Conservation (phyloP, 106 monocot genomes). For the Vanilla planifolia region DNA sequence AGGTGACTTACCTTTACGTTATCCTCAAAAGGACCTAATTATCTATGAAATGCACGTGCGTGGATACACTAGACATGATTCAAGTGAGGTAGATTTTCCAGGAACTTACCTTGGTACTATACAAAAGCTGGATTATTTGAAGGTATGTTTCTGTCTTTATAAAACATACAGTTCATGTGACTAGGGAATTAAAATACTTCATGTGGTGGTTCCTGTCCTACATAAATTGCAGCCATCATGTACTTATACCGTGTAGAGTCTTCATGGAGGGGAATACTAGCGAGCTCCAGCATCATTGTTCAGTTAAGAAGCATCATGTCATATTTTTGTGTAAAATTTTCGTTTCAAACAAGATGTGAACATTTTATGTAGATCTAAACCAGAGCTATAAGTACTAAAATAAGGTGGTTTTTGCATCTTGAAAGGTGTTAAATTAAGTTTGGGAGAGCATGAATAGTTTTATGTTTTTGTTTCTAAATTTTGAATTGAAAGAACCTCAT, state of each 20-base stretch:
- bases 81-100: conserved; percentile 55
- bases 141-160: conserved; percentile 26
- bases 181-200: not conserved
- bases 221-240: not conserved
- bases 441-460: too few relatives aligned
- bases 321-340: too few relatives aligned
- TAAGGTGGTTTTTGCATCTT: too few relatives aligned
- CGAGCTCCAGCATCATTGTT: too few relatives aligned
- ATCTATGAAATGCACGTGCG: conserved; percentile 96
- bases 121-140: conserved; percentile 74
- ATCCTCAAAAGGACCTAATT: conserved; percentile 63
- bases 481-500: too few relatives aligned
- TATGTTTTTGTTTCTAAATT: too few relatives aligned
- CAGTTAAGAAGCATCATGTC: too few relatives aligned
- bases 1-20: conserved; percentile 62
- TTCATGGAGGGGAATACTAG: too few relatives aligned
- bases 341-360: too few relatives aligned
- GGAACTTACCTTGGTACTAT: conserved; percentile 81
- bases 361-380: too few relatives aligned
- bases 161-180: conserved; percentile 1
- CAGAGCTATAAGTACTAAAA: too few relatives aligned
- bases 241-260: not conserved
- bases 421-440: too few relatives aligned
- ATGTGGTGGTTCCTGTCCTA: not conserved
- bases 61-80: conserved; percentile 84